phyloP scores from a whole-genome alignment of 345 rosid species.

The Eucalyptus microcorys region DNA sequence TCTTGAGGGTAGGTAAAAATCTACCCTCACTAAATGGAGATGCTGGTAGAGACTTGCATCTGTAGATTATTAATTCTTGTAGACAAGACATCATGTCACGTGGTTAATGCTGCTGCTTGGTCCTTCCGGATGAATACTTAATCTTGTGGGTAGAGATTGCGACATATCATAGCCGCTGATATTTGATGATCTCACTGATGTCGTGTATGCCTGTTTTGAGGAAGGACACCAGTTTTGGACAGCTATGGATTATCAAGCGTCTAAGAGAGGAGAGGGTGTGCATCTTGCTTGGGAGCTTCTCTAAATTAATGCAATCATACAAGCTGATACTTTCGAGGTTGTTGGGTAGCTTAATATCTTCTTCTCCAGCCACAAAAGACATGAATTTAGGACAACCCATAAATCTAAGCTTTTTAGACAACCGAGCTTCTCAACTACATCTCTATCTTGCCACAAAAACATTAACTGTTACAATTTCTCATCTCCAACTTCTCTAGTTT shows the following conservation, averaged over 20 bases:
- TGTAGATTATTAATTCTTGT: rapidly evolving
- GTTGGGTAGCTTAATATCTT: rapidly evolving
- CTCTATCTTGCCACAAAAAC: not conserved
- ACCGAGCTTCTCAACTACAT: too few species aligned
- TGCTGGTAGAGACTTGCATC: not conserved
- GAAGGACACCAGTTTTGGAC: not conserved
- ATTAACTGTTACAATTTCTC: rapidly evolving
- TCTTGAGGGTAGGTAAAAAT: not conserved
- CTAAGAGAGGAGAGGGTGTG: not conserved
- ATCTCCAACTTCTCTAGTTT: not conserved
- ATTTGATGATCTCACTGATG: rapidly evolving
- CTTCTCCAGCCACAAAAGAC: not conserved
- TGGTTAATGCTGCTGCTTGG: not conserved
- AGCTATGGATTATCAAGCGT: rapidly evolving
- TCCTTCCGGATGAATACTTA: not conserved
- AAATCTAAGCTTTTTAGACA: rapidly evolving
- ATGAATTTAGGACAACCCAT: rapidly evolving
- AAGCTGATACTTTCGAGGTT: rapidly evolving
- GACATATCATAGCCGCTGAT: rapidly evolving
- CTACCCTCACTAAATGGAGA: not conserved
- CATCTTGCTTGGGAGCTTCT: not conserved
- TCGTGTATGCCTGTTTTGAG: rapidly evolving
- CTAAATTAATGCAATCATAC: rapidly evolving
- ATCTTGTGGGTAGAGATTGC: not conserved
- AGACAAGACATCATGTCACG: rapidly evolving